Conservation (phyloP, 2,329 filamentous ascomycete species). For the Pseudogymnoascus sp. region DNA sequence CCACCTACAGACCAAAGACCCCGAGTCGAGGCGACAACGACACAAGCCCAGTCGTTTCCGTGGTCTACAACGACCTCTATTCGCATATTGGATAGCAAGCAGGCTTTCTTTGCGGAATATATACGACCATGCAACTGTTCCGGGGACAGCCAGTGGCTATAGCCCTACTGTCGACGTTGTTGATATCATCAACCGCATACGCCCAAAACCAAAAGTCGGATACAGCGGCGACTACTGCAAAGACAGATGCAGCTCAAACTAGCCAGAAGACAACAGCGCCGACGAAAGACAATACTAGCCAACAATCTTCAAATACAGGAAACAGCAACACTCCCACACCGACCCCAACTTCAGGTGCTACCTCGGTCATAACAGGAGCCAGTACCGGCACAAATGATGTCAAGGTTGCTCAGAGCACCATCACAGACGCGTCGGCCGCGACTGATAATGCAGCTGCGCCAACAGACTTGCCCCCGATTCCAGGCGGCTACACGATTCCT, state of each 20-base stretch:
- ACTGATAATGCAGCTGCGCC: conserved; percentile 10
- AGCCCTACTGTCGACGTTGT: not conserved
- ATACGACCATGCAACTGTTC: not conserved
- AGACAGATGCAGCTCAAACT: conserved; percentile 18
- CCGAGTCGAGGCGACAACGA: not conserved
- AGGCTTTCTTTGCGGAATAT: not conserved
- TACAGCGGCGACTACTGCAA: not conserved
- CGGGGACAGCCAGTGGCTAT: not conserved
- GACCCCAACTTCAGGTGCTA: not conserved
- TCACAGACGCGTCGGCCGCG: conserved; percentile 12
- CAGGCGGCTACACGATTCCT: conserved; percentile 56
- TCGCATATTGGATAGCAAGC: not conserved
- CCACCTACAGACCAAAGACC: not conserved
- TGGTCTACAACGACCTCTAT: not conserved
- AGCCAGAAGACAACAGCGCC: conserved; percentile 20
- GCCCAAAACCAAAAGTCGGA: not conserved
- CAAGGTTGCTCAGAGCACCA: conserved; percentile 13
- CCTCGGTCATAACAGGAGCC: conserved; percentile 17
- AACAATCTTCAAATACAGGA: not conserved
- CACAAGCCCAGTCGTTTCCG: not conserved
- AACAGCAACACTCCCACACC: not conserved
- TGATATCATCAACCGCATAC: not conserved
- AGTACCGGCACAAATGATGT: conserved; percentile 5
- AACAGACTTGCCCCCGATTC: conserved; percentile 42
- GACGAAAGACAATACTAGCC: conserved; percentile 8